Percentiles rank a stretch among this genome's conserved stretches.
These are phyloP conservation scores for Echeveria elegans DNA, from an alignment of 164 flowering plant genomes.

Conservation along the genomic window DNA sequence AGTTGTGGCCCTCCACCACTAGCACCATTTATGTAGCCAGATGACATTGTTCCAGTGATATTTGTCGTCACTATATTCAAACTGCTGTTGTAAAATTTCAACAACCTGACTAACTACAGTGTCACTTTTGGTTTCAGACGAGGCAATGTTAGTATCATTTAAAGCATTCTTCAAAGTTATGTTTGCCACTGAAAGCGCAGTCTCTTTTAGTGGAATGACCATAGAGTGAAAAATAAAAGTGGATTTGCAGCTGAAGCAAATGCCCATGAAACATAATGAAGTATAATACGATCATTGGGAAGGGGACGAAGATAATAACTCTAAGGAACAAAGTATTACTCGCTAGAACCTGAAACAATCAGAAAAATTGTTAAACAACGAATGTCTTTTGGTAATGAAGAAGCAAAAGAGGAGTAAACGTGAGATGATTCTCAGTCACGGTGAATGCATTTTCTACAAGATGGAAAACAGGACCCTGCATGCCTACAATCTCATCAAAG, in stretches of 20 bases:
- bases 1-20: conserved; percentile 53
- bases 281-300: conserved; percentile 76
- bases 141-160: conserved; percentile 54
- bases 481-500: conserved; percentile 97
- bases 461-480: conserved; percentile 99
- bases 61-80: conserved; percentile 27
- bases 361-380: background rate
- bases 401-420: background rate
- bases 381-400: background rate
- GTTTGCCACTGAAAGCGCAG: conserved; percentile 70
- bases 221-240: conserved; percentile 44
- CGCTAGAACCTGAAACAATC: conserved; percentile 73
- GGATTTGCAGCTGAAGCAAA: conserved; percentile 57
- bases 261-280: conserved; percentile 62
- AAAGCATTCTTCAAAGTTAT: conserved; percentile 64
- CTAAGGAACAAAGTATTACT: conserved; percentile 97
- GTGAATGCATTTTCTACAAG: conserved; percentile 98
- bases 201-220: conserved; percentile 53
- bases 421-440: conserved; percentile 26
- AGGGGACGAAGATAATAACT: conserved; percentile 82
- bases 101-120: conserved; percentile 38
- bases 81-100: conserved; percentile 45
- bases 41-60: conserved; percentile 30
- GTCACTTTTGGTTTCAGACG: conserved; percentile 41
- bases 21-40: conserved; percentile 50